Percentiles rank a stretch among this genome's conserved stretches.
Conservation (phyloP, 768 basidiomycete species). For the Suillus weaverae region DNA sequence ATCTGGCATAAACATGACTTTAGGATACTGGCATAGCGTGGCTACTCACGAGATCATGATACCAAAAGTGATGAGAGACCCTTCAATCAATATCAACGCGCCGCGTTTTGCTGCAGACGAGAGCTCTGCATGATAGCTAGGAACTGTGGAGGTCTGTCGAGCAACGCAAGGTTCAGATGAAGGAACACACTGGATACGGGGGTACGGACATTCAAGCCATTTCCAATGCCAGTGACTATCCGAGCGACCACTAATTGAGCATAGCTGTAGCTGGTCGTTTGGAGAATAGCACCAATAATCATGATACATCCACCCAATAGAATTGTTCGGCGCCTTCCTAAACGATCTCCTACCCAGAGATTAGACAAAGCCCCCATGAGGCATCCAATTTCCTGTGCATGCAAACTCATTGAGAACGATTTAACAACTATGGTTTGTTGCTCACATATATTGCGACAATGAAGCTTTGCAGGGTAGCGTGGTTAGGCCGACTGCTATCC, state of each 20-base stretch:
- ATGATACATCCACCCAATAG: conserved; percentile 57
- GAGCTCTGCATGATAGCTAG: conserved; percentile 66
- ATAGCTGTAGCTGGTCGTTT: conserved; percentile 56
- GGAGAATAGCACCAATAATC: conserved; percentile 62
- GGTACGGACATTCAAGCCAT: conserved; percentile 54
- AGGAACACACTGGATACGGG: background rate
- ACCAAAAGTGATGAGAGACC: conserved; percentile 61
- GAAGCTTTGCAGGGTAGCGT: conserved; percentile 60
- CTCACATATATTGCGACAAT: conserved; percentile 58
- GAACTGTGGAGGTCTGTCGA: conserved; percentile 60
- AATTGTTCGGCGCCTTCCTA: conserved; percentile 62
- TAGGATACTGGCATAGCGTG: background rate
- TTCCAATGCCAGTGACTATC: conserved; percentile 62
- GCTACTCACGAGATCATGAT: conserved; percentile 58
- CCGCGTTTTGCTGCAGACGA: conserved; percentile 60
- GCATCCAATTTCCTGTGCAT: conserved; percentile 61
- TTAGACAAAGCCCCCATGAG: conserved; percentile 64
- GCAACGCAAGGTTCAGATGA: background rate
- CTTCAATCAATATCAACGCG: conserved; percentile 65
- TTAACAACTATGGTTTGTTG: conserved; percentile 4
- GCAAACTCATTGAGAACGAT: background rate
- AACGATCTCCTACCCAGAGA: conserved; percentile 56
- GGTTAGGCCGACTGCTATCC: conserved; percentile 35
- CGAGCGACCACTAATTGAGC: conserved; percentile 63
- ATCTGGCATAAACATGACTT: conserved; percentile 9